Conservation (phyloP, 176 grass and related monocot species). For the Tillandsia leiboldiana region DNA sequence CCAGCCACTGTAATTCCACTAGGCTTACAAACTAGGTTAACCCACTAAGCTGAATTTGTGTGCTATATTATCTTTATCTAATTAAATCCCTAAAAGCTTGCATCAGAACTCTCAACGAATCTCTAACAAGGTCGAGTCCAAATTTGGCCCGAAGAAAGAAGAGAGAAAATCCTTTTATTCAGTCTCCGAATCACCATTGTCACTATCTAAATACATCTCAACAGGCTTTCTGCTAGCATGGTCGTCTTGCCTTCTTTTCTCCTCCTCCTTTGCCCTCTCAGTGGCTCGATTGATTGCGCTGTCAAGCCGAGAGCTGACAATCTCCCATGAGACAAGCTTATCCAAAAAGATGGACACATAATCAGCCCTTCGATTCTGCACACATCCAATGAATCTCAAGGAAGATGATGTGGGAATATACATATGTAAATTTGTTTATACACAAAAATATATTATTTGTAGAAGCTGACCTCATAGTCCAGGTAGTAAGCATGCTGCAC, state of each 20-base stretch:
- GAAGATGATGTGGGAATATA: not conserved
- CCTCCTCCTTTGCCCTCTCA: conserved; percentile 27
- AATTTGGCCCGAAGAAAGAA: not conserved
- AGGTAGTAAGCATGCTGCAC: conserved; percentile 80
- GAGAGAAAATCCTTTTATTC: not conserved
- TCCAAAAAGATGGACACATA: conserved; percentile 62
- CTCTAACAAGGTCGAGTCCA: too few species aligned
- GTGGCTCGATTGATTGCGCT: conserved; percentile 26
- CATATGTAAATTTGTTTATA: not conserved
- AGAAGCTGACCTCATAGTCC: conserved; percentile 75
- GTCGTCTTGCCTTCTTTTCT: conserved; percentile 11
- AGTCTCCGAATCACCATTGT: not conserved
- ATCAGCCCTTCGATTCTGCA: conserved; percentile 63
- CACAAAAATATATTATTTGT: not conserved
- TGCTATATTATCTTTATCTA: too few species aligned
- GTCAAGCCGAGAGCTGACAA: conserved; percentile 45
- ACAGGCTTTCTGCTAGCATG: not conserved
- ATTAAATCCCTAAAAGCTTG: too few species aligned
- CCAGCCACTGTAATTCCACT: too few species aligned
- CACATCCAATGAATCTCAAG: conserved; percentile 8
- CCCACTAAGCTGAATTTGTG: too few species aligned
- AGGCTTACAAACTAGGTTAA: too few species aligned
- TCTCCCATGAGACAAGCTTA: conserved; percentile 82
- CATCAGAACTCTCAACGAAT: too few species aligned
- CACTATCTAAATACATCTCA: conserved; percentile 15